A percentile compares a stretch with the other conserved stretches of the same genome.
These are phyloP conservation scores for Pseudocercospora eumusae DNA, from an alignment of 2,329 filamentous ascomycete species.

Conservation along the genomic window DNA sequence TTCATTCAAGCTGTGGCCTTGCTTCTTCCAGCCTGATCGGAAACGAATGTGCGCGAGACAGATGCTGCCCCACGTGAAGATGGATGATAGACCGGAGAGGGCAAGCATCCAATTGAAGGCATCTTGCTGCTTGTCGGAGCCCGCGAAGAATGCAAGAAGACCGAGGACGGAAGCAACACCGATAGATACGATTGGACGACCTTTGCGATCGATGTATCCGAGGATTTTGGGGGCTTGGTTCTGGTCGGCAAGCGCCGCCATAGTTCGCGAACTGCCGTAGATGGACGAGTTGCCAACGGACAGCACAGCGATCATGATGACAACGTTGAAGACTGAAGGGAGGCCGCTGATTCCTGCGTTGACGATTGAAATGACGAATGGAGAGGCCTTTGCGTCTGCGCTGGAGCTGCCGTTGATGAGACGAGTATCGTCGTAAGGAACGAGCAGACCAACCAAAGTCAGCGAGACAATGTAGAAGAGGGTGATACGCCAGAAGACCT, in stretches of 20 bases:
- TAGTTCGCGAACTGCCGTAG: conserved; percentile 71
- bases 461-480: conserved; percentile 42
- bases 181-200: conserved; percentile 77
- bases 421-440: conserved; percentile 35
- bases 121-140: conserved; percentile 58
- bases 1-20: conserved; percentile 67
- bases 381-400: conserved; percentile 52
- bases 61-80: conserved; percentile 82
- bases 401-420: conserved; percentile 42
- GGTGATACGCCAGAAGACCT: conserved; percentile 42
- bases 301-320: conserved; percentile 64
- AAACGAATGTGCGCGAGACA: conserved; percentile 92
- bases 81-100: conserved; percentile 69
- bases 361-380: conserved; percentile 66
- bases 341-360: conserved; percentile 63
- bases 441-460: conserved; percentile 39
- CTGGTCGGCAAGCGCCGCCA: conserved; percentile 80
- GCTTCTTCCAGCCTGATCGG: conserved; percentile 69
- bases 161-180: conserved; percentile 66
- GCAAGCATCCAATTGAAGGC: conserved; percentile 81
- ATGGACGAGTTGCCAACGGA: conserved; percentile 60
- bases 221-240: conserved; percentile 58
- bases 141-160: conserved; percentile 75
- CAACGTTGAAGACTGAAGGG: conserved; percentile 66
- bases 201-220: conserved; percentile 70